These are phyloP conservation scores for Hypoxylon intermedium DNA, from an alignment of 495 filamentous ascomycete genomes.

Conservation along the genomic window DNA sequence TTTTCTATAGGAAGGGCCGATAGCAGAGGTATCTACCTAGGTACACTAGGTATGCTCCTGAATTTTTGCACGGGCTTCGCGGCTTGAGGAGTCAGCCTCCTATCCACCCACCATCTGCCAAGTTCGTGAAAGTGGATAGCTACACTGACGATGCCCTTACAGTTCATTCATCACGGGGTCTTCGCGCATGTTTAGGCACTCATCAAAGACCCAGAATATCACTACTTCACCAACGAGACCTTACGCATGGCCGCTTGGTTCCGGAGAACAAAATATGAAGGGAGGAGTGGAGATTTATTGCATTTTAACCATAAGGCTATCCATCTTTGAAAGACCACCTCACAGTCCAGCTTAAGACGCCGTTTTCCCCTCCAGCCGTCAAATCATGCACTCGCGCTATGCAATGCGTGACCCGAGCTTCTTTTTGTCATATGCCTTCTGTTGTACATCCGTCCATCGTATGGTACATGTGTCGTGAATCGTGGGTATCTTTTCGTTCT, in stretches of 20 bases:
- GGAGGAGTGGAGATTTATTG: slow-evolving; percentile 39
- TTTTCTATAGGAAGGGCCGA: no score
- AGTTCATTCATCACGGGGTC: no score
- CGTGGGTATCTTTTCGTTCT: slow-evolving; percentile 39
- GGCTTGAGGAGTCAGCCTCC: no score
- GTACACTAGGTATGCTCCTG: no score
- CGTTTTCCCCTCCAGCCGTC: slow-evolving; percentile 10
- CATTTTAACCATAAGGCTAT: slow-evolving; percentile 20
- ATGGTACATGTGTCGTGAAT: slow-evolving; percentile 47
- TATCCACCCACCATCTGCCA: no score
- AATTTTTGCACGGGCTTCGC: no score
- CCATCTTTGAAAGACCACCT: slow-evolving; percentile 11
- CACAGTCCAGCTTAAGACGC: slow-evolving; percentile 19
- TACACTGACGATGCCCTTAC: no score
- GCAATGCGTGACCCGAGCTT: slow-evolving; percentile 31
- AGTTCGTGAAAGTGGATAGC: no score
- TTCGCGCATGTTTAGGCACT: no score
- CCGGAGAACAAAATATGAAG: slow-evolving; percentile 3
- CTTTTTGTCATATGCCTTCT: slow-evolving; percentile 41
- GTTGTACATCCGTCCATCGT: slow-evolving; percentile 41
- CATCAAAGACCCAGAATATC: not conserved
- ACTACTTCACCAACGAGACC: not conserved
- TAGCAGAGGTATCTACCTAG: no score
- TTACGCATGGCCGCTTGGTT: not conserved
- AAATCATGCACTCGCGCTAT: slow-evolving; percentile 27